Base-by-base conservation (phyloP, 106 monocot genomes). In the Dioscorea zingiberensis region DNA sequence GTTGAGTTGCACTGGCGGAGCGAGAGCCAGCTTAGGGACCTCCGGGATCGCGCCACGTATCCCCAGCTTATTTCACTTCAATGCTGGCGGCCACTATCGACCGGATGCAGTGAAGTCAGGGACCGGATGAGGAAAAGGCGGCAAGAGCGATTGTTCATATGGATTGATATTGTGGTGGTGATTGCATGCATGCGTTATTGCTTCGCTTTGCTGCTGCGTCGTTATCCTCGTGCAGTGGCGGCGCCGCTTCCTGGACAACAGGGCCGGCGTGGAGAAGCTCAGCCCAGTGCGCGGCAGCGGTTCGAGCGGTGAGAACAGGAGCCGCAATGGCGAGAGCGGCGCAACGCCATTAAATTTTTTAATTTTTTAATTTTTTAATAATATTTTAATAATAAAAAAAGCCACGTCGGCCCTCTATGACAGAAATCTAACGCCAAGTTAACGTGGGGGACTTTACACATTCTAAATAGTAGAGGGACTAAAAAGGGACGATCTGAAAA, bases 251-350 rank as follows among this genome's bases (percentile, higher is more conserved):
- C 28, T 85, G 17, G 90, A 77, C 54, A 54, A 44, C n/a, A 47
- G 87, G 0, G 71, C 68, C 9, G 83, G 76, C 11, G 74, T 70
- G 53, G 88, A 91, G 74, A 91, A 87, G 71, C 64, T 72, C 19
- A 81, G 87, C 64, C 80, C 87, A 0, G 77, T 77, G 7, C 72
- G 87, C 23, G 85, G 95, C 19, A 91, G 95, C 25, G 89, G 87
- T 12, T 83, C 87, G 14, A 77, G 82, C 17, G 74, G 66, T 9
- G 79, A 71, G 17, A 47, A 47, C 46, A 63, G 21, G 8, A 47
- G 53, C 17, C 72, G 86, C 77, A 51, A 51, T 15, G 59, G 66
- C 12, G 81, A 72, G 48, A 75, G 32, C 27, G 76, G 75, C 24
- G 66, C 45, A n/a, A 18, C 64, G 17, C 81, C 95, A n/a, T n/a